Evolutionary conservation across 169 alveolate genomes (phyloP).

Genomic region (Hammondia hammondi): DNA sequence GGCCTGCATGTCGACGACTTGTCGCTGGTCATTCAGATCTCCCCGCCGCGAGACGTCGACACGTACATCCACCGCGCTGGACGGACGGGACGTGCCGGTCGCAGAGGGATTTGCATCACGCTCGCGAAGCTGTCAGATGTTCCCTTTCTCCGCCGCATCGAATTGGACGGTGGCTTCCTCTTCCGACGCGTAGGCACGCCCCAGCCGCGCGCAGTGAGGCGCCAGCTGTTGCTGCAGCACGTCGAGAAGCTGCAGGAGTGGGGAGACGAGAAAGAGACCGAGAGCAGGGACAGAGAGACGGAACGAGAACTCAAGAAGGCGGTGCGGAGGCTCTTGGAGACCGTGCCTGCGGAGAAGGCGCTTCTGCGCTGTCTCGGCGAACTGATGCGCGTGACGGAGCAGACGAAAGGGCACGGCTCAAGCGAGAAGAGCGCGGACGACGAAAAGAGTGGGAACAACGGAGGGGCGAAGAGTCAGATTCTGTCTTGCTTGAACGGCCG

Average conservation of each 20-base stretch:
- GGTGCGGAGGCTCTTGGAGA: background rate
- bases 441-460: background rate
- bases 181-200: slow-evolving; percentile 76
- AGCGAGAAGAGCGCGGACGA: slow-evolving; percentile 40
- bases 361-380: background rate
- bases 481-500: slow-evolving; percentile 73
- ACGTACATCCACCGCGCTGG: slow-evolving; percentile 89
- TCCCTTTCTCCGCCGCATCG: slow-evolving; percentile 69
- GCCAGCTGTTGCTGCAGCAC: slow-evolving; percentile 64
- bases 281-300: background rate
- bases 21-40: slow-evolving; percentile 86
- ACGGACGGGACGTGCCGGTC: slow-evolving; percentile 91
- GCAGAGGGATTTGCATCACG: slow-evolving; percentile 75
- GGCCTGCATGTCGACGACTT: slow-evolving; percentile 93
- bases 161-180: slow-evolving; percentile 47
- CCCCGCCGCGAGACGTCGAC: slow-evolving; percentile 88
- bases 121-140: slow-evolving; percentile 65
- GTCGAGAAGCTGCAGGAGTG: background rate
- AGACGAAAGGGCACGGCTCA: background rate
- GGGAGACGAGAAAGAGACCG: slow-evolving; percentile 9
- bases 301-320: background rate
- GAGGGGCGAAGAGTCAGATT: slow-evolving; percentile 46
- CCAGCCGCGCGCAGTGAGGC: slow-evolving; percentile 63
- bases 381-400: slow-evolving; percentile 6
- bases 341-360: background rate